Conservation (phyloP, 441 rosid genomes). For the Theobroma grandiflorum region DNA sequence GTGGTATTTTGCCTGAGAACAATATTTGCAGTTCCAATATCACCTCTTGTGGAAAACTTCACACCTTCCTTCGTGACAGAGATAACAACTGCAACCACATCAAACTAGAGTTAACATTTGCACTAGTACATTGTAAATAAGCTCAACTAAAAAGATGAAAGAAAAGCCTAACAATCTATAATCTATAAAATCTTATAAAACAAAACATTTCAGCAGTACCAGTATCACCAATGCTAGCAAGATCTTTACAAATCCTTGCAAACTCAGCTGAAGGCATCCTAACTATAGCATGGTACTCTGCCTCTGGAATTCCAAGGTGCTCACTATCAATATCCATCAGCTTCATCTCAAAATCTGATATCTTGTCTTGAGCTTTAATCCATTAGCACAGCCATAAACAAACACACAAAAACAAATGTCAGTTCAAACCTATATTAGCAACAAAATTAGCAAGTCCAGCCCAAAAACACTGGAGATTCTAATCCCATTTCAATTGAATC, state of each 20-base stretch:
- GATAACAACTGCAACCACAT: slow-evolving; percentile 65
- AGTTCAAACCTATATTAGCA: background rate
- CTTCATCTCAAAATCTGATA: slow-evolving; percentile 96
- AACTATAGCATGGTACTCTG: slow-evolving; percentile 94
- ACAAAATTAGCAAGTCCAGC: background rate
- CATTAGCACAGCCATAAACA: background rate
- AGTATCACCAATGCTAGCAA: slow-evolving; percentile 91
- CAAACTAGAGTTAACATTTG: slow-evolving; percentile 23
- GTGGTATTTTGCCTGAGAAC: slow-evolving; percentile 93
- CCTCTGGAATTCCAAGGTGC: slow-evolving; percentile 98
- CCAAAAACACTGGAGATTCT: too few relatives aligned
- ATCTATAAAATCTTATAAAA: background rate
- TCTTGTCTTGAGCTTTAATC: slow-evolving; percentile 87
- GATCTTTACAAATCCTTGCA: slow-evolving; percentile 91
- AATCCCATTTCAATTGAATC: background rate
- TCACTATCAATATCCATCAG: slow-evolving; percentile 98
- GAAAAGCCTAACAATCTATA: background rate
- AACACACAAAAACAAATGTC: background rate
- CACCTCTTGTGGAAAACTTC: slow-evolving; percentile 92
- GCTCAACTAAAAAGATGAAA: background rate
- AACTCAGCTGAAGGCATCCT: slow-evolving; percentile 92
- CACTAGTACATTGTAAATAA: background rate
- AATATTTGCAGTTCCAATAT: slow-evolving; percentile 91
- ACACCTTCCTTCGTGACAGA: slow-evolving; percentile 97
- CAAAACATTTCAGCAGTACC: slow-evolving; percentile 46